These are phyloP conservation scores for Pseudoneurospora amorphoporcata DNA, from an alignment of 495 filamentous ascomycete genomes.

Conservation along the genomic window DNA sequence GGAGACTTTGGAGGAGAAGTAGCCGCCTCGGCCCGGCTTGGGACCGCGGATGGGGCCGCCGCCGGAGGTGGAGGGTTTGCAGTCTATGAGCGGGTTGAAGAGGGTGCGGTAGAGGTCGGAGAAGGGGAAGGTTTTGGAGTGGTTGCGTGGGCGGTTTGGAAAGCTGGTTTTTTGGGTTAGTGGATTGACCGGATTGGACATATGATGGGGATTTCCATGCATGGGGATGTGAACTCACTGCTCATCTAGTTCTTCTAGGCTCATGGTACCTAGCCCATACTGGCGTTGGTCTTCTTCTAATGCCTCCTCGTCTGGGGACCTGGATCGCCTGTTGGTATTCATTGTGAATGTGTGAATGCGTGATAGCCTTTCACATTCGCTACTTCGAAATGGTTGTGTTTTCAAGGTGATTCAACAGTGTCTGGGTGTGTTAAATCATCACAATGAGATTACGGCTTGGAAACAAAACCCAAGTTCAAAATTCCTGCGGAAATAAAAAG, in stretches of 20 bases:
- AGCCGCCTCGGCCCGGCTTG: constrained; percentile 36
- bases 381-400: not conserved
- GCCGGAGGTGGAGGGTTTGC: constrained; percentile 62
- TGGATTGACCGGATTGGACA: not conserved
- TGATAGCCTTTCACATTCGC: not conserved
- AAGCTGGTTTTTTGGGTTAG: constrained; percentile 40
- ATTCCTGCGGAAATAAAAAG: not conserved
- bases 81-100: constrained; percentile 80
- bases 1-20: constrained; percentile 48
- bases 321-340: constrained; percentile 14
- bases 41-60: constrained; percentile 15
- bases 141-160: constrained; percentile 76
- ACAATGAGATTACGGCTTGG: not conserved
- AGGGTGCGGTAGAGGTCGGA: constrained; percentile 64
- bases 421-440: not conserved
- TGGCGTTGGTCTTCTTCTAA: constrained; percentile 39
- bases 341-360: constrained; percentile 2
- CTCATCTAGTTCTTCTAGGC: constrained; percentile 48
- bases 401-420: not conserved
- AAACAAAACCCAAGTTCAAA: not conserved
- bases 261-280: constrained; percentile 34
- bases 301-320: constrained; percentile 41
- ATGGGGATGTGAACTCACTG: constrained; percentile 37
- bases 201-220: not conserved
- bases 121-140: constrained; percentile 70